These are phyloP conservation scores for Chrysoporthe puriensis DNA, from an alignment of 2,329 filamentous ascomycete genomes.

Conservation along the genomic window DNA sequence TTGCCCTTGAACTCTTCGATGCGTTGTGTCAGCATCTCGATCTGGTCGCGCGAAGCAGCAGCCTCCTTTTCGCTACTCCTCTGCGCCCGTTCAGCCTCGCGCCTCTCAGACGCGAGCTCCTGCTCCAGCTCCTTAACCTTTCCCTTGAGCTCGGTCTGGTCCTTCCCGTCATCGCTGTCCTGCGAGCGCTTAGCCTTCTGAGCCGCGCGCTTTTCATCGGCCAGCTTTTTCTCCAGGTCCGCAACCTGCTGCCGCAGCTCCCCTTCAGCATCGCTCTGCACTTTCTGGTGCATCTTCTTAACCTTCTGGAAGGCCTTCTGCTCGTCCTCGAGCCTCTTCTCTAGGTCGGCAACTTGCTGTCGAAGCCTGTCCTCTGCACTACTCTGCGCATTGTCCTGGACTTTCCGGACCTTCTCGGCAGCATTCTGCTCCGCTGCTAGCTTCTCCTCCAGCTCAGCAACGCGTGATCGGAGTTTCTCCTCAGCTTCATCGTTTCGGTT, in stretches of 20 bases:
- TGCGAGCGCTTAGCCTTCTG: conserved; percentile 41
- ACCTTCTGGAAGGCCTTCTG: conserved; percentile 47
- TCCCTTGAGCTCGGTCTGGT: conserved; percentile 36
- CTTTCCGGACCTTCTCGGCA: conserved; percentile 38
- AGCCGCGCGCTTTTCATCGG: conserved; percentile 26
- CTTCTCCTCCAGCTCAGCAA: conserved; percentile 41
- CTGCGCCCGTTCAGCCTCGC: conserved; percentile 35
- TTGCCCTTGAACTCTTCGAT: conserved; percentile 72
- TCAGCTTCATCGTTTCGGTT: conserved; percentile 42
- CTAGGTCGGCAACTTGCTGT: conserved; percentile 22
- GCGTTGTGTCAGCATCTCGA: conserved; percentile 69
- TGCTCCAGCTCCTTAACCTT: conserved; percentile 46
- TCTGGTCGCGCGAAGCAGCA: conserved; percentile 64
- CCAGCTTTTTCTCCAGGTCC: conserved; percentile 38
- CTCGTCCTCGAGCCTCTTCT: conserved; percentile 64
- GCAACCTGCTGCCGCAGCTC: conserved; percentile 44
- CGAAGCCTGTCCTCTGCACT: conserved; percentile 23
- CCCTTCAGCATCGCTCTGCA: conserved; percentile 47
- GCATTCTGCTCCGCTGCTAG: conserved; percentile 16
- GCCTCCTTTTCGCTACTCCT: conserved; percentile 57
- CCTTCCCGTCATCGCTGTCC: conserved; percentile 38
- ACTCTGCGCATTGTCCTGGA: conserved; percentile 35
- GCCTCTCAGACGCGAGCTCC: conserved; percentile 39
- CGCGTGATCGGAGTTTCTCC: conserved; percentile 44
- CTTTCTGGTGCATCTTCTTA: conserved; percentile 31